Base-by-base conservation (phyloP, 1,284 basidiomycete species). In the Schizophyllum amplum region DNA sequence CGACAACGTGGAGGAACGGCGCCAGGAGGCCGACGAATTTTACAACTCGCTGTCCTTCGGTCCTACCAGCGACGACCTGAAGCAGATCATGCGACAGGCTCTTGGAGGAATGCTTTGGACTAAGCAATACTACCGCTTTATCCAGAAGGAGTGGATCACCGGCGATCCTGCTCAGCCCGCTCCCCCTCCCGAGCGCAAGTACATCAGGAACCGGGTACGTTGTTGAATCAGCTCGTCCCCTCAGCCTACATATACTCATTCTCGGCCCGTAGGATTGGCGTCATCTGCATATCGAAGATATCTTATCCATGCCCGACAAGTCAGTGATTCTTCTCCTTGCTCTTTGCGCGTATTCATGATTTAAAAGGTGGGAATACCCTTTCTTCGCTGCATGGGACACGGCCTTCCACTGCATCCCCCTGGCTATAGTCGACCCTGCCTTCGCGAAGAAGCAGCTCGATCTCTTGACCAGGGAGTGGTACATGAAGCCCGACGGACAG, bases 261-360 rank as follows among this genome's bases (percentile, higher is more conserved):
- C 51, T 49, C 23, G n/a, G n/a, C n/a, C 48, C 27, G 42, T 63
- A 92, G 87, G 90, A 94, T 65, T 98, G 94, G 94, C 87, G 84
- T 61, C 96, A 99, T 72, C 79, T 99, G 75, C 87, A 98, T 71
- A 88, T 95, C 61, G 92, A 92, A 59, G 96, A 99, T 70, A 86
- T 99, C 62, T 80, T 99, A 51, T 97, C 94, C 7, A 98, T 99
- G 96, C 96, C 96, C 7, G 96, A 98, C 75, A 98, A 98, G 86
- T 87, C 60, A 47, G 78, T 71, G 6, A 20, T 52, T 46, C 27
- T n/a, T 54, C 6, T 46, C 27, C 47, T 24, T 22, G 20, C 11
- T 24, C 47, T 17, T 55, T 54, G 9, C 1, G 0, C 54, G 52
- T 52, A 13, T 4, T 47, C 56, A 22, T 60, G 48, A 20, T 54